Percentiles rank a stretch among this genome's conserved stretches.
phyloP scores from a whole-genome alignment of 2,329 filamentous ascomycete genomes.

The Penicillium crustosum region DNA sequence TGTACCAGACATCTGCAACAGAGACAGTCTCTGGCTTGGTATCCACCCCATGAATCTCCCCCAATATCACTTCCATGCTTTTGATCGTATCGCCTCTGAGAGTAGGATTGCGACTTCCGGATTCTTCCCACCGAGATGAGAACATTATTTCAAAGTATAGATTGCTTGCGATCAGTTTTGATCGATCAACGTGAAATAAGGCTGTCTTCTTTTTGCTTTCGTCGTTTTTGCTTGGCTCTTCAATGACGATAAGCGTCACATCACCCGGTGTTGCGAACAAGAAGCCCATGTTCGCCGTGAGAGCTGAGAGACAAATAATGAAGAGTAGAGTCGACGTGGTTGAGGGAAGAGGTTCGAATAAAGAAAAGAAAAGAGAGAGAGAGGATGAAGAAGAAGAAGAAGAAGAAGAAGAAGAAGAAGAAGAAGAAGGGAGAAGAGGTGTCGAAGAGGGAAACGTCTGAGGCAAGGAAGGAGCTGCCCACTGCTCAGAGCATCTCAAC shows the following conservation, averaged over 20 bases:
- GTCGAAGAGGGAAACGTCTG: not conserved
- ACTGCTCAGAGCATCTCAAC: not conserved
- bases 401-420: too few species aligned
- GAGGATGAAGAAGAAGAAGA: not conserved
- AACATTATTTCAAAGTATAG: not conserved
- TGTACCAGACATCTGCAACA: not conserved
- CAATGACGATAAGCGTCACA: not conserved
- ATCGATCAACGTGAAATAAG: not conserved
- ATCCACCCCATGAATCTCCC: not conserved
- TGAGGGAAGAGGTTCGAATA: too few species aligned
- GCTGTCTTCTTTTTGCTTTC: not conserved
- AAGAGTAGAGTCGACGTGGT: not conserved
- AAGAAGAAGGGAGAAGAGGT: not conserved
- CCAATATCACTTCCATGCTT: not conserved
- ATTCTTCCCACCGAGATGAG: not conserved
- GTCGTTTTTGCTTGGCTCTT: not conserved
- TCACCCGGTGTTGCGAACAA: not conserved
- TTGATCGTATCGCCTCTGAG: not conserved
- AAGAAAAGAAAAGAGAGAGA: too few species aligned
- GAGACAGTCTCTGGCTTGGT: not conserved
- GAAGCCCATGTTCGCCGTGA: not conserved
- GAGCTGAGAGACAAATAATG: not conserved
- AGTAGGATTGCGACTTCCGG: not conserved
- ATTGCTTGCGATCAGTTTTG: not conserved
- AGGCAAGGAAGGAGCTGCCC: not conserved